These are phyloP conservation scores for Daedaleopsis sinensis DNA, from an alignment of 768 basidiomycete genomes.

Conservation along the genomic window DNA sequence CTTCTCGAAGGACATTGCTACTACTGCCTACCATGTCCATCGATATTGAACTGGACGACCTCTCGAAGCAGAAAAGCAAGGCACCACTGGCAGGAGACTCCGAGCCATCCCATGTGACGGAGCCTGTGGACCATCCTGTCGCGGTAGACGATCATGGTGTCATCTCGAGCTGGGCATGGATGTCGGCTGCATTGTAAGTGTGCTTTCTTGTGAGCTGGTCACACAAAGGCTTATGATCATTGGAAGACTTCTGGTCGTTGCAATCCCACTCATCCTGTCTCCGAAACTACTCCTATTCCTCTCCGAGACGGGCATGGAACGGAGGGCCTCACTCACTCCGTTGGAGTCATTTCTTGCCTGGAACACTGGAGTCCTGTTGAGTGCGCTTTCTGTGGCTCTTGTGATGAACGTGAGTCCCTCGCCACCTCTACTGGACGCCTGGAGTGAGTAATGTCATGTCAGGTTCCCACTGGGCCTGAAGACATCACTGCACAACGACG, in stretches of 20 bases:
- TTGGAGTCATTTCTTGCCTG: constrained; percentile 71
- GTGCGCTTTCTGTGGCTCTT: constrained; percentile 55
- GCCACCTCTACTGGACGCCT: not conserved
- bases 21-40: constrained; percentile 7
- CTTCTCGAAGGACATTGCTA: too few relatives aligned
- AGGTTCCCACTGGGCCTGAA: constrained; percentile 2
- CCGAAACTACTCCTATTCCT: constrained; percentile 73
- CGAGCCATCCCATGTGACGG: not conserved
- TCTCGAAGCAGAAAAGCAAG: constrained; percentile 25
- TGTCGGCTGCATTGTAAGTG: constrained; percentile 32
- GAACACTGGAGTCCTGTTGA: constrained; percentile 67
- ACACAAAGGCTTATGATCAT: not conserved
- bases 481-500: not conserved
- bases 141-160: constrained; percentile 33
- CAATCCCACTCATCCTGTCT: constrained; percentile 43
- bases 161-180: constrained; percentile 43
- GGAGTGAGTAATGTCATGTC: not conserved
- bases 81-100: constrained; percentile 15
- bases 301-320: constrained; percentile 48
- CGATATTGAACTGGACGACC: constrained; percentile 44
- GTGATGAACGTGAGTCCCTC: constrained; percentile 55
- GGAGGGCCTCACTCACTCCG: constrained; percentile 53
- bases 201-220: constrained; percentile 14
- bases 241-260: constrained; percentile 26
- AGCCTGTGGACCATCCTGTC: not conserved